Percentiles rank a stretch among this genome's conserved stretches.
Evolutionary conservation across 345 rosid genomes (phyloP).

Genomic region (Draba incana): DNA sequence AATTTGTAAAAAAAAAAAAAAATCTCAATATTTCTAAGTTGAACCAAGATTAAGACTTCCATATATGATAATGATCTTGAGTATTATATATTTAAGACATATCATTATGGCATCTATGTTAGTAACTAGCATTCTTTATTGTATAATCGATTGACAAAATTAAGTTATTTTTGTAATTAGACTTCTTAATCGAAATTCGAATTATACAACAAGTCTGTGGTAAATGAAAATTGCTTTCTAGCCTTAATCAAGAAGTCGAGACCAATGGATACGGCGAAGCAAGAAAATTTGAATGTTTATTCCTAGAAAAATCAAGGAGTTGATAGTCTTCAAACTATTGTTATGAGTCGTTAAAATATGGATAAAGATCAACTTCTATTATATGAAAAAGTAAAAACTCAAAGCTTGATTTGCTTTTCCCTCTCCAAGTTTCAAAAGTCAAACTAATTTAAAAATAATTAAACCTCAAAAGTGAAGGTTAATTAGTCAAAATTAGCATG

Average conservation of each 20-base stretch:
- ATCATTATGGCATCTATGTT: too few relatives aligned
- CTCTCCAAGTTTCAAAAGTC: too few relatives aligned
- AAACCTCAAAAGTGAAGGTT: slow-evolving; percentile 23
- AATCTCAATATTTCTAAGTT: not conserved
- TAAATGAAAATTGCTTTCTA: not conserved
- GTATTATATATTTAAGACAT: too few relatives aligned
- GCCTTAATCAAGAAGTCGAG: not conserved
- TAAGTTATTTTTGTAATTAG: not conserved
- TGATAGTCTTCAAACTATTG: slow-evolving; percentile 1
- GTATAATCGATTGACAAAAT: slow-evolving; percentile 6
- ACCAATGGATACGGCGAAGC: slow-evolving; percentile 2
- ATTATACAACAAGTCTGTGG: not conserved
- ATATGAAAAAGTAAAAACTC: too few relatives aligned
- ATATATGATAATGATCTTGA: too few relatives aligned
- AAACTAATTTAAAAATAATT: slow-evolving; percentile 1
- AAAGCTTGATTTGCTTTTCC: too few relatives aligned
- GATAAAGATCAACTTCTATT: too few relatives aligned
- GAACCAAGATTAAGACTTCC: not conserved
- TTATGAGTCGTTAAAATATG: slow-evolving; percentile 23
- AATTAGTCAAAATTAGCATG: slow-evolving; percentile 35
- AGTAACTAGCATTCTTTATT: not conserved
- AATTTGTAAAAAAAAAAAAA: not conserved
- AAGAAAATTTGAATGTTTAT: slow-evolving; percentile 3
- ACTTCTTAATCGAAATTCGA: not conserved
- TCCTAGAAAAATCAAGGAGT: not conserved